phyloP scores from a whole-genome alignment of 176 grass and related monocot species.

The Typha latifolia region DNA sequence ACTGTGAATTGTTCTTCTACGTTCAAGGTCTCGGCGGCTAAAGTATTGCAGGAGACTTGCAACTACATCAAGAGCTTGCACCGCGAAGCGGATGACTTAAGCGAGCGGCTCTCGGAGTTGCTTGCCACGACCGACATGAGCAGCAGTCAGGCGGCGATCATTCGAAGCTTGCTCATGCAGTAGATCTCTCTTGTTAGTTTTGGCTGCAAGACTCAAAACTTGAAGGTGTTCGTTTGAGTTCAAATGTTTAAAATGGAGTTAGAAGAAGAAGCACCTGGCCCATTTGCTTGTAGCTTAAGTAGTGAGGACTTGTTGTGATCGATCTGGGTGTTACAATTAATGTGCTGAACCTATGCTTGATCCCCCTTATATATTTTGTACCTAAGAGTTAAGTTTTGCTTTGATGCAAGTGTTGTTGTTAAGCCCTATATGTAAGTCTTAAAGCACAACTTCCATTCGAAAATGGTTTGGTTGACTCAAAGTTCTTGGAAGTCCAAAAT shows the following conservation, averaged over 20 bases:
- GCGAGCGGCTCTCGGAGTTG: constrained; percentile 30
- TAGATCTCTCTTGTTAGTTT: neutral
- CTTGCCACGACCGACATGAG: constrained; percentile 10
- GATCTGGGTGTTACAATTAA: neutral
- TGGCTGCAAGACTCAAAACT: neutral
- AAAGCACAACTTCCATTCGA: neutral
- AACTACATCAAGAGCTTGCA: constrained; percentile 41
- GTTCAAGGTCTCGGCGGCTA: constrained; percentile 6
- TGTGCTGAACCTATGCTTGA: neutral
- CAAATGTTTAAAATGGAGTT: neutral
- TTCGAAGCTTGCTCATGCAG: constrained; percentile 24
- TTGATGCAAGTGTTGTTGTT: constrained; percentile 5
- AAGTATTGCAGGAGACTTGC: constrained; percentile 36
- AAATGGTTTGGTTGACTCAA: neutral
- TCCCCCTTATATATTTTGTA: neutral
- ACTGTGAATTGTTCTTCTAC: neutral
- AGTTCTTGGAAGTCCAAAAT: no score
- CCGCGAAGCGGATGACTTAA: constrained; percentile 25
- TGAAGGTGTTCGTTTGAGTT: neutral
- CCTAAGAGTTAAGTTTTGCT: constrained; percentile 18
- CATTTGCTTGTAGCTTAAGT: neutral
- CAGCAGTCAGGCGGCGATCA: constrained; percentile 9
- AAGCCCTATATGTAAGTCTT: neutral
- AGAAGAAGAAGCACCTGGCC: neutral
- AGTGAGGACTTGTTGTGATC: neutral